These are phyloP conservation scores for Sophora flavescens DNA, from an alignment of 306 rosid species.

Conservation along the genomic window DNA sequence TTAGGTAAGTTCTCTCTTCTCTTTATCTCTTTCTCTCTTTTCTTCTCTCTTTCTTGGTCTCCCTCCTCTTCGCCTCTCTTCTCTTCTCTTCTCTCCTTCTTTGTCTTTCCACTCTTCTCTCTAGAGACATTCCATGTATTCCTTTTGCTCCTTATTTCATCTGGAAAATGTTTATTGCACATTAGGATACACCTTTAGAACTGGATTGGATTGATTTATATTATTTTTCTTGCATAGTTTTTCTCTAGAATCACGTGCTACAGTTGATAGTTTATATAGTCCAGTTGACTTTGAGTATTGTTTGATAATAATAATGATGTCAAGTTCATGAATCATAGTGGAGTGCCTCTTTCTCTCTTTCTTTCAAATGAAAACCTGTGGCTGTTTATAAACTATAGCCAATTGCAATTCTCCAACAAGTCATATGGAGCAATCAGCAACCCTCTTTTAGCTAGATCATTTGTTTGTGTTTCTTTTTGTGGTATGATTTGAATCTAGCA, in stretches of 20 bases:
- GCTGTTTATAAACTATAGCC: conserved; percentile 19
- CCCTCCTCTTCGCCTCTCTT: no score
- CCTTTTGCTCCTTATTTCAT: not conserved
- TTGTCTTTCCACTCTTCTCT: no score
- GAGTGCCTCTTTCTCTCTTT: not conserved
- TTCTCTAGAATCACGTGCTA: conserved; percentile 40
- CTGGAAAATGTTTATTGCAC: not conserved
- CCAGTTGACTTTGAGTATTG: conserved; percentile 31
- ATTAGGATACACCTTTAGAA: conserved; percentile 34
- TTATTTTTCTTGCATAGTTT: conserved; percentile 17
- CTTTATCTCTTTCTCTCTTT: no score
- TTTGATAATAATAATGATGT: not conserved
- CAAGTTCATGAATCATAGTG: not conserved
- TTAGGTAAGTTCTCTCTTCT: no score
- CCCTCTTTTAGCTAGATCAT: conserved; percentile 8
- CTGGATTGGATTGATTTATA: conserved; percentile 44
- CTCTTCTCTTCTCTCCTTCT: no score
- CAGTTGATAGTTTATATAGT: conserved; percentile 20
- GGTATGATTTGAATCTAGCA: conserved; percentile 30
- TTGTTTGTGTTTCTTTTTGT: conserved; percentile 9
- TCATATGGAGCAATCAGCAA: conserved; percentile 17
- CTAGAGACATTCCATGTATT: no score
- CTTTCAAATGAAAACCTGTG: conserved; percentile 2
- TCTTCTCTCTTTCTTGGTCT: no score
- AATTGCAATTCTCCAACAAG: conserved; percentile 9